phyloP scores from a whole-genome alignment of 805 yeast genomes.

The Candida nemodendra region DNA sequence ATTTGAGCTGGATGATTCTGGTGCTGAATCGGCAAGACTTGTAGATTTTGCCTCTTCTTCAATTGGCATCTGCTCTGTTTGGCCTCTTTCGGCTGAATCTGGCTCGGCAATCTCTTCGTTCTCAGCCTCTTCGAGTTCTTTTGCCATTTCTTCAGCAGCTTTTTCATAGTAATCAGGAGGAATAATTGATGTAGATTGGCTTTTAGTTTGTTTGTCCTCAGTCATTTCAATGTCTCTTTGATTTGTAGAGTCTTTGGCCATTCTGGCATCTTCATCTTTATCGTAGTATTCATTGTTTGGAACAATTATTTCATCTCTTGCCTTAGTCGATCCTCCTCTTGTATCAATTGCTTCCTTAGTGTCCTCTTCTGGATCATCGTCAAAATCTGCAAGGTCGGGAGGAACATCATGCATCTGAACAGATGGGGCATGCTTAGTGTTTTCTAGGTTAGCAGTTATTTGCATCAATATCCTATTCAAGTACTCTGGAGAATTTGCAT shows the following conservation, averaged over 20 bases:
- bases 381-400: constrained; percentile 79
- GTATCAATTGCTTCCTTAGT: constrained; percentile 76
- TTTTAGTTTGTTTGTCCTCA: constrained; percentile 1
- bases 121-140: constrained; percentile 24
- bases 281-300: constrained; percentile 79
- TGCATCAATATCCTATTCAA: constrained; percentile 78
- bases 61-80: too few species aligned
- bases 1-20: too few species aligned
- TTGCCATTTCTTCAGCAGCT: constrained; percentile 31
- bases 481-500: constrained; percentile 92
- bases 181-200: constrained; percentile 15
- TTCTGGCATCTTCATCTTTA: constrained; percentile 48
- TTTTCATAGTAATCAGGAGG: constrained; percentile 25
- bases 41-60: too few species aligned
- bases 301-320: constrained; percentile 71
- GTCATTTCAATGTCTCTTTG: constrained; percentile 10
- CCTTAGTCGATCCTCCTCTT: constrained; percentile 85
- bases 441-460: constrained; percentile 74
- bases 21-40: too few species aligned
- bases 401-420: constrained; percentile 92
- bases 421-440: constrained; percentile 95
- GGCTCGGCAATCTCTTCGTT: constrained; percentile 4
- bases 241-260: constrained; percentile 22
- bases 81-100: constrained; percentile 1
- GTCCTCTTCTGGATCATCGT: constrained; percentile 81